Evolutionary conservation across 2,329 filamentous ascomycete species (phyloP).

Genomic region (Nemania sp.): DNA sequence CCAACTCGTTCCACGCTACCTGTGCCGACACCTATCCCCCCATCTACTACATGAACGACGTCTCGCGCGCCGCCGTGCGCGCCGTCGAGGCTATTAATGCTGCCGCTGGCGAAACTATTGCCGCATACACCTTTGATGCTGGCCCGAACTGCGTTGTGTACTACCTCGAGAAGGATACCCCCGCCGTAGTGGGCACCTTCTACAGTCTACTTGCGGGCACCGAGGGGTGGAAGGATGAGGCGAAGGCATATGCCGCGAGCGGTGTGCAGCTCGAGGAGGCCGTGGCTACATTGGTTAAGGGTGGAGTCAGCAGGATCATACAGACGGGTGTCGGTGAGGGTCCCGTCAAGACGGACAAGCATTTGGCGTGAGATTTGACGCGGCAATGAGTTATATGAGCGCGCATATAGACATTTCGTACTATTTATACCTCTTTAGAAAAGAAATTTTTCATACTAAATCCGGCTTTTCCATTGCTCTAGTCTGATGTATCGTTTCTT

Average conservation of each 20-base stretch:
- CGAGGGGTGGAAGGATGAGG: conserved; percentile 77
- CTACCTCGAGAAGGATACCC: conserved; percentile 84
- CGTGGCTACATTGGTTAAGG: conserved; percentile 74
- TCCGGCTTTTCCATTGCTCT: background rate
- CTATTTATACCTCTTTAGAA: conserved; percentile 33
- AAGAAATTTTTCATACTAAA: conserved; percentile 7
- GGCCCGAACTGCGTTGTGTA: conserved; percentile 98
- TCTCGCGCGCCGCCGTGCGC: conserved; percentile 85
- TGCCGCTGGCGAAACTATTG: conserved; percentile 80
- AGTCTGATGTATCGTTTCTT: too few species aligned
- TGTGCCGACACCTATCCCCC: conserved; percentile 96
- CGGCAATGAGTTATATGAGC: conserved; percentile 26
- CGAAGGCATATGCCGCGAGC: conserved; percentile 61
- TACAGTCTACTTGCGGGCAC: conserved; percentile 72
- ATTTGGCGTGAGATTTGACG: conserved; percentile 68
- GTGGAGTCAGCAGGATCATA: conserved; percentile 89
- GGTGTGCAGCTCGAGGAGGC: conserved; percentile 72
- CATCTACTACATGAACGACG: conserved; percentile 99
- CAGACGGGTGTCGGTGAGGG: conserved; percentile 92
- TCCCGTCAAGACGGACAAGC: conserved; percentile 81
- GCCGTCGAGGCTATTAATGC: conserved; percentile 91
- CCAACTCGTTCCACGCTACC: conserved; percentile 95
- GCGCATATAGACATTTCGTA: conserved; percentile 26
- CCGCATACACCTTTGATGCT: conserved; percentile 97
- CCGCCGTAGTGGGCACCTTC: conserved; percentile 81